Conservation (phyloP, 345 rosid species). For the Xanthoceras sorbifolium region DNA sequence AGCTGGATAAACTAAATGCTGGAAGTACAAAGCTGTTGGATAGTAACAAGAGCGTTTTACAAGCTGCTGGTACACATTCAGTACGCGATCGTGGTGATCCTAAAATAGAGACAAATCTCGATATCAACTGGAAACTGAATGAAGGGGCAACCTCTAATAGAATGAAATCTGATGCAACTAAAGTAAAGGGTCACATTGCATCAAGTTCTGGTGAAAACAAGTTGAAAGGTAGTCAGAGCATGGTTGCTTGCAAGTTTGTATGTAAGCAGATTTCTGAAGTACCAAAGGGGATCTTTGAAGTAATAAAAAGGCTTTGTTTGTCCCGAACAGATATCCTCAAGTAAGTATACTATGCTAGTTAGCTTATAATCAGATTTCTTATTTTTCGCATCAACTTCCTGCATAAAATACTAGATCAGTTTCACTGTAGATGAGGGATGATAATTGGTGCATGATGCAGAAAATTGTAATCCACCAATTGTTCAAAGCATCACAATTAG, state of each 20-base stretch:
- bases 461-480: neutral
- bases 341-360: constrained; percentile 46
- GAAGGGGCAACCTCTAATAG: constrained; percentile 26
- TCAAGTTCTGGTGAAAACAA: constrained; percentile 43
- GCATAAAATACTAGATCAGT: neutral
- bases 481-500: neutral
- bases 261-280: constrained; percentile 29
- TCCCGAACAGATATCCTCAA: constrained; percentile 69
- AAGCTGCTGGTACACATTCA: constrained; percentile 10
- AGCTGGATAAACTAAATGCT: constrained; percentile 32
- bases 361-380: neutral
- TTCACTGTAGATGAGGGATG: neutral
- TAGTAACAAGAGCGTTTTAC: constrained; percentile 10
- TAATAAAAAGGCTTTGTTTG: constrained; percentile 61
- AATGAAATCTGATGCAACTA: constrained; percentile 9
- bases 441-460: neutral
- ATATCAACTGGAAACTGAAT: constrained; percentile 18
- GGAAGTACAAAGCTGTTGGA: constrained; percentile 10
- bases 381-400: neutral
- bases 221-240: constrained; percentile 23
- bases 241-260: constrained; percentile 23
- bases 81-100: constrained; percentile 20
- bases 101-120: constrained; percentile 14
- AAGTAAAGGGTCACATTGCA: constrained; percentile 28
- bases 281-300: constrained; percentile 56